Evolutionary conservation across 2,329 filamentous ascomycete species (phyloP).

Genomic region (Alternaria triticimaculans): DNA sequence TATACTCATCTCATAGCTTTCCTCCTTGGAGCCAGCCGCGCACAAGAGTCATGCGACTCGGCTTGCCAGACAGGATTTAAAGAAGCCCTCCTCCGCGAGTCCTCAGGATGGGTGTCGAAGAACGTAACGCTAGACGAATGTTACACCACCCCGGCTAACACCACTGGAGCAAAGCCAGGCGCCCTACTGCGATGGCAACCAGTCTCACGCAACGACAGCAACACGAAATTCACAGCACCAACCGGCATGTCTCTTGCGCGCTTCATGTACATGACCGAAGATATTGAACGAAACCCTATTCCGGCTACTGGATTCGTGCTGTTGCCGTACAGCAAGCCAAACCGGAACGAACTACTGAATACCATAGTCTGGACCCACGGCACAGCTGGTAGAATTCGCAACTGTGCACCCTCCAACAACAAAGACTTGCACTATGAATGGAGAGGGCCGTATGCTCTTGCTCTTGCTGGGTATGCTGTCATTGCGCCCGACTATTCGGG

Average conservation of each 20-base stretch:
- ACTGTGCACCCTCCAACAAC: conserved; percentile 22
- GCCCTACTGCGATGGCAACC: no score
- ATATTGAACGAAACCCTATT: neutral
- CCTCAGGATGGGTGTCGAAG: no score
- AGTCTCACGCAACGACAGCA: neutral
- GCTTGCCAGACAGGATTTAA: no score
- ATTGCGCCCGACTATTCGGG: conserved; percentile 29
- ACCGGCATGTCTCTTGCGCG: neutral
- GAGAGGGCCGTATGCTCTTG: conserved; percentile 23
- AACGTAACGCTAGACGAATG: no score
- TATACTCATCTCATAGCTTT: no score
- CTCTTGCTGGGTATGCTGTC: conserved; percentile 26
- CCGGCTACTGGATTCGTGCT: neutral
- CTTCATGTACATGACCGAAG: neutral
- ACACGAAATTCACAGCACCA: neutral
- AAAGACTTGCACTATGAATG: conserved; percentile 33
- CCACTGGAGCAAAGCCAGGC: no score
- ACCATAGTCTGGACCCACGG: neutral
- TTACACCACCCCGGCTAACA: no score
- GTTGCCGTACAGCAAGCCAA: neutral
- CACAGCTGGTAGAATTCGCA: neutral
- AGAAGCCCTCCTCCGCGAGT: no score
- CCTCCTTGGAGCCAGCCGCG: no score
- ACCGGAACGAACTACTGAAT: neutral
- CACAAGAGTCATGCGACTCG: no score